phyloP scores from a whole-genome alignment of 169 alveolate species.

The Toxoplasma gondii region DNA sequence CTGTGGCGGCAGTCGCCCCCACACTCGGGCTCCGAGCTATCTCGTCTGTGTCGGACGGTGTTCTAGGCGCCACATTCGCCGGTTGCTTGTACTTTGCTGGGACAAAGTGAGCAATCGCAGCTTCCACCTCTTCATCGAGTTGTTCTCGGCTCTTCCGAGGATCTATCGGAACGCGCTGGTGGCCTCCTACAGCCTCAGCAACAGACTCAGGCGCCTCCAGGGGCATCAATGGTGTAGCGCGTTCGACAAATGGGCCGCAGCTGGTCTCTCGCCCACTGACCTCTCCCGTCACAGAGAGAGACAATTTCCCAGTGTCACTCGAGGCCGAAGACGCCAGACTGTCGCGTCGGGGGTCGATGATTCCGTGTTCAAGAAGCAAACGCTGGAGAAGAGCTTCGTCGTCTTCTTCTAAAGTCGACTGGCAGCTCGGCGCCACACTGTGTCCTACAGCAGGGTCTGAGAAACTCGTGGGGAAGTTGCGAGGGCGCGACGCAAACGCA shows the following conservation, averaged over 20 bases:
- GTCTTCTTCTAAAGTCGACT: background rate
- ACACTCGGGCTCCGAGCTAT: background rate
- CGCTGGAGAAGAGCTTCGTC: background rate
- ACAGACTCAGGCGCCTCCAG: background rate
- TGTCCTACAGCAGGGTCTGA: background rate
- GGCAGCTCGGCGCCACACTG: background rate
- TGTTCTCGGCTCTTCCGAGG: background rate
- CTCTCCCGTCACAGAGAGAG: background rate
- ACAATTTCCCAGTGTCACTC: background rate
- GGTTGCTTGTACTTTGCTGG: background rate
- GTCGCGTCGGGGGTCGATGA: background rate
- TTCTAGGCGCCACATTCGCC: background rate
- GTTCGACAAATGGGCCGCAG: background rate
- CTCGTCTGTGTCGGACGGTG: background rate
- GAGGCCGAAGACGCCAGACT: background rate
- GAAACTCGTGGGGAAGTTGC: background rate
- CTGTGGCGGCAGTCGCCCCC: background rate
- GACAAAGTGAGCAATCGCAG: slow-evolving; percentile 4
- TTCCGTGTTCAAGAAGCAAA: background rate
- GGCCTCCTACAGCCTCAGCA: slow-evolving; percentile 20
- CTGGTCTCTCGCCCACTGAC: background rate
- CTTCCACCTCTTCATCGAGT: slow-evolving; percentile 20
- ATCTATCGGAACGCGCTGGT: background rate
- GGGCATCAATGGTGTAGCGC: slow-evolving; percentile 2
- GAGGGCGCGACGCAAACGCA: background rate